Base-by-base conservation (phyloP, 768 basidiomycete species). In the Gelatoporia subvermispora region DNA sequence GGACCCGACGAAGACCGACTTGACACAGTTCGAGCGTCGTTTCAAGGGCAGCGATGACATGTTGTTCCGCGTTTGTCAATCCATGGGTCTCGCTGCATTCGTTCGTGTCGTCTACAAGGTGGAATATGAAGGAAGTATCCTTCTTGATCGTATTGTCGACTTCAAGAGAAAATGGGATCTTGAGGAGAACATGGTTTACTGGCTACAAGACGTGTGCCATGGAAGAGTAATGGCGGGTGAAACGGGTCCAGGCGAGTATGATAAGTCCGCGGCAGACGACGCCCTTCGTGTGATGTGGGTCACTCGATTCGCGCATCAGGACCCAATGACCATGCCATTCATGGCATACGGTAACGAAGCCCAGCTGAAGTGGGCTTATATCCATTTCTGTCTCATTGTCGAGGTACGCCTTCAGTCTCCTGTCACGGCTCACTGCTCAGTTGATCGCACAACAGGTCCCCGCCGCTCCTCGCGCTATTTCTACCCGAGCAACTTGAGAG, bases 321-420 rank as follows among this genome's bases (percentile, higher is more conserved):
- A 45, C 13, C 7, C 28, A 7, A 31, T 45, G 5, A 50, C 43
- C 35, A 47, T 41, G 35, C 41, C 28, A 13, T 52, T 50, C 20
- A 46, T 49, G 24, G 49, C 51, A 25, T 52, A 52, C 22, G 55
- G 51, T 24, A 56, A 56, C 35, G 48, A 50, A 23, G 45, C 51
- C 35, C 31, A 43, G 48, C 41, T 50, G 38, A 43, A 41, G 38
- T 48, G 52, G 16, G 15, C 49, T 21, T 56, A 56, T 40, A 43
- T 47, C 31, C 48, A 45, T 13, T 31, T 55, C 15, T 51, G 50
- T 31, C 35, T 55, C 31, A 25, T 55, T 8, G 45, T 52, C 17
- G 25, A 40, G 9, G 39, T 52, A 2, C 5, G 28, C 28, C 5
- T 31, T 31, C n/a, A n/a, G n/a, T 31, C 13, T 31, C 28, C 7